These are phyloP conservation scores for Fusarium torulosum DNA, from an alignment of 2,329 filamentous ascomycete species.

Conservation along the genomic window DNA sequence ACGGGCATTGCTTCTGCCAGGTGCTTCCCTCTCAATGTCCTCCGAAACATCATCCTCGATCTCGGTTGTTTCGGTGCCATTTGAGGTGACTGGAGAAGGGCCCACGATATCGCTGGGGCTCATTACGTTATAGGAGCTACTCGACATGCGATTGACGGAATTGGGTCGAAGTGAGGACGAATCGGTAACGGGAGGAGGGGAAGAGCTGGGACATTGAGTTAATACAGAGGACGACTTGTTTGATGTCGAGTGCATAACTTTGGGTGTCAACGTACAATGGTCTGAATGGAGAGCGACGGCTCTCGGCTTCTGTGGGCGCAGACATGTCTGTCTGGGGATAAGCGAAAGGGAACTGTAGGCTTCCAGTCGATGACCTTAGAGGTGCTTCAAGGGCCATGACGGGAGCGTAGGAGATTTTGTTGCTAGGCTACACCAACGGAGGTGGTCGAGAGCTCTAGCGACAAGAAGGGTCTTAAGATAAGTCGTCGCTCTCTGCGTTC, in stretches of 20 bases:
- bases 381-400: conserved; percentile 63
- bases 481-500: conserved; percentile 30
- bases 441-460: conserved; percentile 27
- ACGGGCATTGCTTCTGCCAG: conserved; percentile 30
- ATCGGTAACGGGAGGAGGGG: conserved; percentile 55
- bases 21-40: conserved; percentile 60
- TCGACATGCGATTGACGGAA: conserved; percentile 62
- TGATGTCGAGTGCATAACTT: background rate
- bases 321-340: conserved; percentile 67
- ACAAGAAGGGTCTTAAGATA: conserved; percentile 22
- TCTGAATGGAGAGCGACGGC: conserved; percentile 62
- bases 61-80: conserved; percentile 84
- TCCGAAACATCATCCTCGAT: conserved; percentile 83
- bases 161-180: conserved; percentile 65
- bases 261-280: conserved; percentile 60
- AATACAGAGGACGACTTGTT: conserved; percentile 11
- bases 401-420: conserved; percentile 21
- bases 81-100: conserved; percentile 87
- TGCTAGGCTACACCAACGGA: conserved; percentile 29
- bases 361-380: conserved; percentile 71
- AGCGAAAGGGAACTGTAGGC: conserved; percentile 54
- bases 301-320: conserved; percentile 65
- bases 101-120: conserved; percentile 79
- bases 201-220: conserved; percentile 49
- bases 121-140: conserved; percentile 66